Conservation (phyloP, 768 basidiomycete genomes). For the Pulveroboletus sp. region DNA sequence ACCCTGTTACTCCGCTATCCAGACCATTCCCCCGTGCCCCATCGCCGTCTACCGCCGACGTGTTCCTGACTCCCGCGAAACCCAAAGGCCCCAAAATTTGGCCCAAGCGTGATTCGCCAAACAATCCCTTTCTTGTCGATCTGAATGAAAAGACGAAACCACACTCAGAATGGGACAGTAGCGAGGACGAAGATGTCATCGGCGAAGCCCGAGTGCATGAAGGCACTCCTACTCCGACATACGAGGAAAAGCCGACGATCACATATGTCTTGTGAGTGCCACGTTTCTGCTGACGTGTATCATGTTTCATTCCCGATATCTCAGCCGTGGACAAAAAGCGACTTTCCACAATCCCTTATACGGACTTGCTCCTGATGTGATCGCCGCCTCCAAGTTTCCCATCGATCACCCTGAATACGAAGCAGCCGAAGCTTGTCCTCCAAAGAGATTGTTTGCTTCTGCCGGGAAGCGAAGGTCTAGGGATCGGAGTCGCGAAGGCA, state of each 20-base stretch:
- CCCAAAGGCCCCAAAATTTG: conserved; percentile 32
- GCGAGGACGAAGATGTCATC: conserved; percentile 33
- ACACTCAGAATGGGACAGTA: conserved; percentile 29
- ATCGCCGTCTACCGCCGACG: conserved; percentile 12
- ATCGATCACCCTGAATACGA: conserved; percentile 63
- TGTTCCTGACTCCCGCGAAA: conserved; percentile 38
- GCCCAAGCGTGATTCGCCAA: conserved; percentile 56
- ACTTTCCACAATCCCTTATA: conserved; percentile 62
- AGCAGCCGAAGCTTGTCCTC: conserved; percentile 48
- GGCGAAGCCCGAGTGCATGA: conserved; percentile 31
- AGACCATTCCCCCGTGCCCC: conserved; percentile 20
- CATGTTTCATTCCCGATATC: conserved; percentile 2
- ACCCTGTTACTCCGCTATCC: conserved; percentile 24
- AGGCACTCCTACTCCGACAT: conserved; percentile 34
- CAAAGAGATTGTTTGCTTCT: conserved; percentile 48
- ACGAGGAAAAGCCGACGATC: conserved; percentile 56
- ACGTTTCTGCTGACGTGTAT: neutral
- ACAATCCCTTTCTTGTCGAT: conserved; percentile 64
- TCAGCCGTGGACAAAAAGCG: conserved; percentile 65
- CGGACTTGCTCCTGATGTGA: conserved; percentile 40
- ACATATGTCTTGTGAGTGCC: conserved; percentile 68
- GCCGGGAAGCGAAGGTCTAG: conserved; percentile 25
- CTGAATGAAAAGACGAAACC: conserved; percentile 16
- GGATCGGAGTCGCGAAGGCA: conserved; percentile 22
- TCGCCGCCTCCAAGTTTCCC: conserved; percentile 47